These are phyloP conservation scores for Nectriaceae sp. DNA, from an alignment of 2,329 filamentous ascomycete genomes.

Conservation along the genomic window DNA sequence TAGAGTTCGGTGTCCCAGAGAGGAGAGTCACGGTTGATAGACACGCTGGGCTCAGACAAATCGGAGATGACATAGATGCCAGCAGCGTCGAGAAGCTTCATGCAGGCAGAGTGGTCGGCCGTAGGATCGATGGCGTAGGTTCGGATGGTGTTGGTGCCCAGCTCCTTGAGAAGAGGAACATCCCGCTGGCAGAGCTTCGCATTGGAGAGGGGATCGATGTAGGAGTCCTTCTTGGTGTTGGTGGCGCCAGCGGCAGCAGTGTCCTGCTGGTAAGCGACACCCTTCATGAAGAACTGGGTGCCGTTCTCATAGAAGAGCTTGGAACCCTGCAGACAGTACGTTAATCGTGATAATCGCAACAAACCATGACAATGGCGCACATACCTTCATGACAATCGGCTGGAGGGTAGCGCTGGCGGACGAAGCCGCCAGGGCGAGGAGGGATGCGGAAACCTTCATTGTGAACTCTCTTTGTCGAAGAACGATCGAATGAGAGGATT, in stretches of 20 bases:
- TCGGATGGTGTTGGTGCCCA: conserved; percentile 90
- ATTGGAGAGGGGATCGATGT: conserved; percentile 83
- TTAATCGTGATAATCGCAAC: background rate
- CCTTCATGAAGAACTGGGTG: conserved; percentile 76
- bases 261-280: conserved; percentile 94
- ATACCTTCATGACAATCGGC: conserved; percentile 70
- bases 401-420: conserved; percentile 47
- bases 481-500: conserved; percentile 9
- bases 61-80: conserved; percentile 97
- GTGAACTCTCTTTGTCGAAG: conserved; percentile 20
- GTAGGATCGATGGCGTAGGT: conserved; percentile 90
- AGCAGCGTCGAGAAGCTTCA: conserved; percentile 76
- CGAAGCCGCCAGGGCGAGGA: conserved; percentile 45
- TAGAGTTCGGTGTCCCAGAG: conserved; percentile 79
- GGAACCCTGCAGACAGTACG: conserved; percentile 53
- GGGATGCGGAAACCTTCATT: conserved; percentile 39
- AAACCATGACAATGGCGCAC: conserved; percentile 7
- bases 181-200: conserved; percentile 75
- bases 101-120: conserved; percentile 78
- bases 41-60: conserved; percentile 76
- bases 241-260: conserved; percentile 56
- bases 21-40: conserved; percentile 82
- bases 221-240: conserved; percentile 51
- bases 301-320: conserved; percentile 88
- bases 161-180: conserved; percentile 74